Conservation (phyloP, 1,139 yeast species). For the Candida smagusa region DNA sequence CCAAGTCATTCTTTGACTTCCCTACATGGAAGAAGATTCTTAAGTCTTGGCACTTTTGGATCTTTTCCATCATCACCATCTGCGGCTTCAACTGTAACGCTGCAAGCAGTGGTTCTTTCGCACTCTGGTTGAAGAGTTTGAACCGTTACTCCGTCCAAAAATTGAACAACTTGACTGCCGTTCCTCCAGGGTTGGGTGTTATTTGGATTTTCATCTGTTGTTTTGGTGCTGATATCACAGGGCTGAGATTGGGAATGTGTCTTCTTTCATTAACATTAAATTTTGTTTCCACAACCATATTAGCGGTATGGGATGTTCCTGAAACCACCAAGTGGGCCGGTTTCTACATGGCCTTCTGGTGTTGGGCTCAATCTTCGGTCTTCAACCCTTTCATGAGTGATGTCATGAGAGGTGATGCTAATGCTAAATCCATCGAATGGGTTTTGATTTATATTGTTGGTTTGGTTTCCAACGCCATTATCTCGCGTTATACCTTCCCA, state of each 20-base stretch:
- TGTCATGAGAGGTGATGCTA: slow-evolving; percentile 20
- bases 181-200: slow-evolving; percentile 51
- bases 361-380: slow-evolving; percentile 23
- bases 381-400: slow-evolving; percentile 22
- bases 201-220: slow-evolving; percentile 39
- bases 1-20: slow-evolving; percentile 22
- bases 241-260: slow-evolving; percentile 25
- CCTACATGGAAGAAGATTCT: slow-evolving; percentile 22
- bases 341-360: slow-evolving; percentile 19
- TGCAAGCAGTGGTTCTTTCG: slow-evolving; percentile 42
- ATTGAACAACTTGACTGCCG: slow-evolving; percentile 39
- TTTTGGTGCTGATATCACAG: slow-evolving; percentile 27
- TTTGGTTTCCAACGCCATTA: slow-evolving; percentile 27
- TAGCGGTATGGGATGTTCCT: slow-evolving; percentile 22
- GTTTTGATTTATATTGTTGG: slow-evolving; percentile 24
- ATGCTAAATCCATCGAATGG: slow-evolving; percentile 25
- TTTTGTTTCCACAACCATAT: slow-evolving; percentile 16
- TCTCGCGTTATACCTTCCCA: slow-evolving; percentile 20
- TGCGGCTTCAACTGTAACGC: slow-evolving; percentile 32
- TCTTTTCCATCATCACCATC: slow-evolving; percentile 17
- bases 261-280: slow-evolving; percentile 18
- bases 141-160: slow-evolving; percentile 34
- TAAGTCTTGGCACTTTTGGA: slow-evolving; percentile 24
- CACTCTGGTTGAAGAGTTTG: slow-evolving; percentile 49
- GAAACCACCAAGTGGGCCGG: slow-evolving; percentile 20